phyloP scores from a whole-genome alignment of 768 basidiomycete species.

The Pleurotus tuoliensis region DNA sequence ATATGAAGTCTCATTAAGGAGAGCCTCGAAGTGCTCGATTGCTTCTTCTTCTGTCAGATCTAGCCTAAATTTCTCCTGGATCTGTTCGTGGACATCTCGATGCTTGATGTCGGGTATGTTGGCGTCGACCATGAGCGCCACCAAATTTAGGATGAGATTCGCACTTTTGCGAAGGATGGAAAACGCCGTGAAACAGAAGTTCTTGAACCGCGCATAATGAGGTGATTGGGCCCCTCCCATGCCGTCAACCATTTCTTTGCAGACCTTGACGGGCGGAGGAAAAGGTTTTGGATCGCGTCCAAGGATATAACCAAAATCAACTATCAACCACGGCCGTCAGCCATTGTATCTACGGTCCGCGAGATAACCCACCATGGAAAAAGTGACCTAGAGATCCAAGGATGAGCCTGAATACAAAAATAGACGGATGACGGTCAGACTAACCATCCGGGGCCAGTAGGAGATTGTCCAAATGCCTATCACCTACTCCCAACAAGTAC shows the following conservation, averaged over 20 bases:
- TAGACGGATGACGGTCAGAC: slow-evolving; percentile 13
- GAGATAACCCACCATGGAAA: slow-evolving; percentile 73
- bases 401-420: not conserved
- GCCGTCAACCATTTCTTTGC: slow-evolving; percentile 99
- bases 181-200: slow-evolving; percentile 97
- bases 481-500: slow-evolving; percentile 93
- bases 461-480: slow-evolving; percentile 94
- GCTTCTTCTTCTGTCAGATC: slow-evolving; percentile 96
- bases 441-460: slow-evolving; percentile 87
- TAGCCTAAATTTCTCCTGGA: slow-evolving; percentile 95
- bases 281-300: slow-evolving; percentile 97
- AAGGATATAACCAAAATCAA: slow-evolving; percentile 98
- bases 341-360: not conserved
- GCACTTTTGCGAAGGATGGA: slow-evolving; percentile 94
- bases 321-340: slow-evolving; percentile 36
- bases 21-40: slow-evolving; percentile 91
- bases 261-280: slow-evolving; percentile 96
- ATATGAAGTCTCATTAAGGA: slow-evolving; percentile 93
- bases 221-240: slow-evolving; percentile 97
- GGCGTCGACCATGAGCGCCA: slow-evolving; percentile 95
- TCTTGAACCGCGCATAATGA: slow-evolving; percentile 97
- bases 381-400: slow-evolving; percentile 63
- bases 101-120: slow-evolving; percentile 98
- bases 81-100: slow-evolving; percentile 80
- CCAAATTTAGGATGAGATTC: slow-evolving; percentile 93